These are phyloP conservation scores for Rugonectria rugulosa DNA, from an alignment of 2,329 filamentous ascomycete genomes.

Conservation along the genomic window DNA sequence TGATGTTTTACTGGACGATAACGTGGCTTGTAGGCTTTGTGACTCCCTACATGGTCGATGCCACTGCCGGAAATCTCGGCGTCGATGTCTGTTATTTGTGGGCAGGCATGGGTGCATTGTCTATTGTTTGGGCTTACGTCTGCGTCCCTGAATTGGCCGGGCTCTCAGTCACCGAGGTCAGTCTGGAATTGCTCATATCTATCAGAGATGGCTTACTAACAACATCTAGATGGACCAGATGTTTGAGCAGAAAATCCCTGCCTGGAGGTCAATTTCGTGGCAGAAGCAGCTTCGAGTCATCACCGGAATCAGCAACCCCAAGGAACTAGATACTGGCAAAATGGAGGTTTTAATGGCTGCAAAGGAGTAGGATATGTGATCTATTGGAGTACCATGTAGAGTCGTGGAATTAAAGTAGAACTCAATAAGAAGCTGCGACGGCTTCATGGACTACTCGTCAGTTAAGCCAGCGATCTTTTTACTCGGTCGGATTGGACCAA, in stretches of 20 bases:
- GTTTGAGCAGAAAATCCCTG: neutral
- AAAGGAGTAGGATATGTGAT: too few relatives aligned
- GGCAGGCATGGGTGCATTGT: neutral
- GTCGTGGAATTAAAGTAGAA: too few relatives aligned
- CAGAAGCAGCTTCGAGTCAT: neutral
- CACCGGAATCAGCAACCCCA: too few relatives aligned
- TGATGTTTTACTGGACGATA: neutral
- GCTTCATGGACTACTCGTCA: too few relatives aligned
- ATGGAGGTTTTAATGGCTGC: too few relatives aligned
- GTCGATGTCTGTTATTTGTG: neutral
- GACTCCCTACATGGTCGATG: neutral
- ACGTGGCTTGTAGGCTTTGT: neutral
- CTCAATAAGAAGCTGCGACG: too few relatives aligned
- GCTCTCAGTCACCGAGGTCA: neutral
- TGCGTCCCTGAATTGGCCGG: neutral
- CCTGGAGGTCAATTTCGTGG: neutral
- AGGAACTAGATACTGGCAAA: too few relatives aligned
- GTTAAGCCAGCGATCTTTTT: too few relatives aligned
- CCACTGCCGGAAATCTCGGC: neutral
- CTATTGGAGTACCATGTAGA: too few relatives aligned
- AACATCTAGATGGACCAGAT: neutral
- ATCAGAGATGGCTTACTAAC: neutral
- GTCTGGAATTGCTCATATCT: neutral
- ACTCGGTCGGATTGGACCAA: too few relatives aligned
- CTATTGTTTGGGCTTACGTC: neutral